phyloP scores from a whole-genome alignment of 306 rosid species.

The Citrullus colocynthis region DNA sequence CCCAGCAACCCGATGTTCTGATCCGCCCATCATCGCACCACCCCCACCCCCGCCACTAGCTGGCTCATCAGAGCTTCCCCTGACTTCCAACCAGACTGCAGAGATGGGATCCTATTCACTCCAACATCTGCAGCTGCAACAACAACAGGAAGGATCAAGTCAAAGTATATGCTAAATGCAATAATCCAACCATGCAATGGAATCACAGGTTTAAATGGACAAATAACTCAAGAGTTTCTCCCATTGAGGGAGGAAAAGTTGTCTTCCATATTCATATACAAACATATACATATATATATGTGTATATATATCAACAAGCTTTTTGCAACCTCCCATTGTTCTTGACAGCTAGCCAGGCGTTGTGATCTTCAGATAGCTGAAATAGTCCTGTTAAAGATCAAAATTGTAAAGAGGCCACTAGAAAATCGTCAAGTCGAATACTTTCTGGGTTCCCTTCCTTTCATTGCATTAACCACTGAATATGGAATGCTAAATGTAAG shows the following conservation, averaged over 20 bases:
- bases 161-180: background rate
- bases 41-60: background rate
- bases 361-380: background rate
- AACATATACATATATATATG: background rate
- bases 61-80: background rate
- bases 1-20: constrained; percentile 11
- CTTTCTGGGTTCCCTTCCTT: background rate
- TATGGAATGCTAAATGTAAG: background rate
- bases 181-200: background rate
- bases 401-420: background rate
- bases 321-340: background rate
- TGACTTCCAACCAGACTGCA: constrained; percentile 7
- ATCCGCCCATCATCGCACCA: background rate
- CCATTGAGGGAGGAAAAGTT: background rate
- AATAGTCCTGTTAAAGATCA: background rate
- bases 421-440: background rate
- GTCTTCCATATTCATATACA: background rate
- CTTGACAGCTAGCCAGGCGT: background rate
- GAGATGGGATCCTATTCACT: background rate
- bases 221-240: background rate
- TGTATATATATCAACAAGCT: background rate
- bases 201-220: background rate
- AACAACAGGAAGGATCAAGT: constrained; percentile 10
- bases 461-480: background rate
- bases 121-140: constrained; percentile 9